Base-by-base conservation (phyloP, 164 flowering plant species). In the Taxillus chinensis region DNA sequence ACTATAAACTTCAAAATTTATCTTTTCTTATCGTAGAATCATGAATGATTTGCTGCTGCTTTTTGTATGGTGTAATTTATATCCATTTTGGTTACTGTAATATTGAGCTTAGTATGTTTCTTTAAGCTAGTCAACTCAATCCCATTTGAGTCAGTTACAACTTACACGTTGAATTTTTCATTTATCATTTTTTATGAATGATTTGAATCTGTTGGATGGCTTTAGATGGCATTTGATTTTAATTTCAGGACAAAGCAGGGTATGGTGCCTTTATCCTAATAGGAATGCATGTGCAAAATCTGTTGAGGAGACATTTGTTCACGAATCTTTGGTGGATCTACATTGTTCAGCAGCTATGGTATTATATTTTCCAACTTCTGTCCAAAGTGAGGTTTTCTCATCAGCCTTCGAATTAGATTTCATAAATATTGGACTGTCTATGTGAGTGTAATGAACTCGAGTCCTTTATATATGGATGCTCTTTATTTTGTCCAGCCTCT, bases 241-340 rank as follows among this genome's bases (percentile, higher is more conserved):
- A 58, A 45, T 70, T 70, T 62, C 82, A 93, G 99, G 97, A 15
- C 89, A 79, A 74, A 62, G 51, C 64, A 83, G 67, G 39, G 92
- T 90, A 5, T 93, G 92, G 90, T 90, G 96, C 72, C 95, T 93
- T 57, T 93, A 93, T 78, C 97, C 97, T 8, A 86, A 76, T 75
- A 83, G 83, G 75, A 76, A 78, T 74, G 82, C 80, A 58, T 62
- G 63, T 9, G 15, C 78, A 15, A 75, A 75, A 68, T 86, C 90
- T n/a, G 83, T 90, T 68, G 70, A 80, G 62, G 92, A 87, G 62
- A 68, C 68, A 59, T 68, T 80, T 55, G 68, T 67, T 57, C 54
- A 57, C 55, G 69, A 61, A 42, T 39, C 72, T 62, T 63, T 68
- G 55, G 58, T 58, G 17, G 57, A 61, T 72, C 49, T 40, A 38